Percentiles rank a stretch among this genome's conserved stretches.
Conservation (phyloP, 805 yeast species). For the Yarrowia sp. region DNA sequence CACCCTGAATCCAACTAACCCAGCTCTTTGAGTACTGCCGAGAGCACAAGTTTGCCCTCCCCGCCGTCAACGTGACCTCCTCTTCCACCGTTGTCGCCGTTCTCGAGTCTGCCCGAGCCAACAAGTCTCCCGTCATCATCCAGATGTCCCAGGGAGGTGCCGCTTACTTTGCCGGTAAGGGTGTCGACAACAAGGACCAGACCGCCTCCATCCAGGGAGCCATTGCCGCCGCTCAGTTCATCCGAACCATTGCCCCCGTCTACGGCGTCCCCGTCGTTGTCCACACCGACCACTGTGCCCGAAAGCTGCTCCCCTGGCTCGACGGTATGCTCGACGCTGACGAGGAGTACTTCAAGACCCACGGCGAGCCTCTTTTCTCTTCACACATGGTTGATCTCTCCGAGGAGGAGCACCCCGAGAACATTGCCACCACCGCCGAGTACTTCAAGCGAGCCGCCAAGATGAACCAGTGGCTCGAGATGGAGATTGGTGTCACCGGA, state of each 20-base stretch:
- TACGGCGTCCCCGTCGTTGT: constrained; percentile 95
- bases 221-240: constrained; percentile 96
- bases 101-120: constrained; percentile 94
- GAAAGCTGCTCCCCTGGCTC: constrained; percentile 96
- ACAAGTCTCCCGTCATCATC: constrained; percentile 88
- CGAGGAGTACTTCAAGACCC: constrained; percentile 79
- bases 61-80: constrained; percentile 97
- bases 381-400: constrained; percentile 98
- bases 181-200: constrained; percentile 91
- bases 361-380: constrained; percentile 95
- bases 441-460: constrained; percentile 93
- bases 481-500: constrained; percentile 99
- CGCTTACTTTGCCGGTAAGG: constrained; percentile 99
- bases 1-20: too few species aligned
- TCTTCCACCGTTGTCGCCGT: constrained; percentile 97
- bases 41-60: constrained; percentile 90
- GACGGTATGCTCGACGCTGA: constrained; percentile 98
- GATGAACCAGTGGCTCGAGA: constrained; percentile 96
- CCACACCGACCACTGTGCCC: constrained; percentile 99
- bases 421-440: constrained; percentile 89
- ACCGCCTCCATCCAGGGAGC: constrained; percentile 91
- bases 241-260: constrained; percentile 92
- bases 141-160: constrained; percentile 99
- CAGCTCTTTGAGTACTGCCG: constrained; percentile 82
- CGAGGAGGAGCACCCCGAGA: constrained; percentile 94